Evolutionary conservation across 768 basidiomycete species (phyloP), one percentile per base, ranked within the genome.

Genomic region (Kwoniella sp.): DNA sequence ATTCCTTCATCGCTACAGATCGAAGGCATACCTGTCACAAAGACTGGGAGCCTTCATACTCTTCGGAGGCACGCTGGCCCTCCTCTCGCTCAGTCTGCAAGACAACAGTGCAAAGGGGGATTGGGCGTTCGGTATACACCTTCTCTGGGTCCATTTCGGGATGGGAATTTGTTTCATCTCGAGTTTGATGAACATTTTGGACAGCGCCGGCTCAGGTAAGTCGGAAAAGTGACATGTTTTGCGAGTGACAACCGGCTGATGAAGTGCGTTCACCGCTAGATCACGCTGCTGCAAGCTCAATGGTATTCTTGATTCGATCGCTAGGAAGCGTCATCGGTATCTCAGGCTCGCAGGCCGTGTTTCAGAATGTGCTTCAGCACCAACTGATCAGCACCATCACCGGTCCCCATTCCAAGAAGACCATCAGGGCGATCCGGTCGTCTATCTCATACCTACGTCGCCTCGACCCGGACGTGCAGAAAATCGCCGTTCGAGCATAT

Each of bases 141-240:
- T 69, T 4, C 47, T 69, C 4, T 69, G 67, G 67, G 67, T 69
- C 0, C 67, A 69, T 65, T 31, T 61, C 1, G 67, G 67, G 9
- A 69, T 69, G 67, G 67, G 67, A 22, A 69, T 69, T 34, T 37
- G 64, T 20, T 69, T 69, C 31, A 69, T 69, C 20, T 69, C 67
- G 17, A 69, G 67, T 26, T 55, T 69, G 30, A 55, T 69, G 51
- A 62, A 69, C 25, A 53, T 69, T 23, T 29, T 69, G 25, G 52
- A 53, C 34, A 58, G 59, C 28, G 52, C 58, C 28, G 67, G 67
- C 22, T 47, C 57, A 45, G 67, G 67, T 65, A 23, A 31, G 60
- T 31, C 22, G 17, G 4, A 17, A 25, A 11, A 34, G 13, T 56
- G 25, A 22, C 20, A 38, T 13, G 7, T 38, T 17, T 15, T 56